phyloP scores from a whole-genome alignment of 768 basidiomycete species.

The Boletus rex-veris region DNA sequence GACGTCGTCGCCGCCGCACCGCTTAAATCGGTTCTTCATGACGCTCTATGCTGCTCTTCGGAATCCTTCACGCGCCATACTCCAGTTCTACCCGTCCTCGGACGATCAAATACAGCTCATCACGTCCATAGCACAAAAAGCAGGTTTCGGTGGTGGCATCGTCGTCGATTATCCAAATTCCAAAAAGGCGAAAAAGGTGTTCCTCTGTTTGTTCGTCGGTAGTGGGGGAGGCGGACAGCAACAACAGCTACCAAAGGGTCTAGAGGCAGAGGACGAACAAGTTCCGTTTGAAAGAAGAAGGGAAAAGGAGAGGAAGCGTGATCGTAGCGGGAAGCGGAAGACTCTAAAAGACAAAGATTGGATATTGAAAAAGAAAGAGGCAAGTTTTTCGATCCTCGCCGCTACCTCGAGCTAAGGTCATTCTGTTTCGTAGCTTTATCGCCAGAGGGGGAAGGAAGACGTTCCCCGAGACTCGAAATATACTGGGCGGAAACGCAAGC shows the following conservation, averaged over 20 bases:
- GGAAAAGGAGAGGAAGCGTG: conserved; percentile 56
- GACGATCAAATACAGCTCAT: conserved; percentile 98
- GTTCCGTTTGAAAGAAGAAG: conserved; percentile 77
- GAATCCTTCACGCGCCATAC: conserved; percentile 80
- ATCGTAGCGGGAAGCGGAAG: conserved; percentile 67
- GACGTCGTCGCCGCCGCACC: conserved; percentile 86
- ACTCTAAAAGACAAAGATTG: conserved; percentile 77
- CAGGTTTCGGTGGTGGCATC: conserved; percentile 95
- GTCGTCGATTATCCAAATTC: conserved; percentile 98
- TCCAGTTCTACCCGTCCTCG: conserved; percentile 95
- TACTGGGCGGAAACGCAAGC: conserved; percentile 85
- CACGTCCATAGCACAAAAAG: conserved; percentile 86
- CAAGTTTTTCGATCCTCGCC: conserved; percentile 29
- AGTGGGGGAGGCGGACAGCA: conserved; percentile 54
- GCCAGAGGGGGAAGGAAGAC: conserved; percentile 77
- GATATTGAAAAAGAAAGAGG: conserved; percentile 98
- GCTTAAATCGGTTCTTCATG: conserved; percentile 85
- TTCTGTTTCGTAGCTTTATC: conserved; percentile 56
- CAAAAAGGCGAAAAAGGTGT: conserved; percentile 92
- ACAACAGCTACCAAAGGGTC: conserved; percentile 70
- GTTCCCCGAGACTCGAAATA: conserved; percentile 87
- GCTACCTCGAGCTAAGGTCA: conserved; percentile 1
- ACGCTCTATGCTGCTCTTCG: conserved; percentile 83
- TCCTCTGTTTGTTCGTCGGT: conserved; percentile 89
- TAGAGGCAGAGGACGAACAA: conserved; percentile 65